These are phyloP conservation scores for Ogataea corticis DNA, from an alignment of 805 yeast genomes.

Conservation along the genomic window DNA sequence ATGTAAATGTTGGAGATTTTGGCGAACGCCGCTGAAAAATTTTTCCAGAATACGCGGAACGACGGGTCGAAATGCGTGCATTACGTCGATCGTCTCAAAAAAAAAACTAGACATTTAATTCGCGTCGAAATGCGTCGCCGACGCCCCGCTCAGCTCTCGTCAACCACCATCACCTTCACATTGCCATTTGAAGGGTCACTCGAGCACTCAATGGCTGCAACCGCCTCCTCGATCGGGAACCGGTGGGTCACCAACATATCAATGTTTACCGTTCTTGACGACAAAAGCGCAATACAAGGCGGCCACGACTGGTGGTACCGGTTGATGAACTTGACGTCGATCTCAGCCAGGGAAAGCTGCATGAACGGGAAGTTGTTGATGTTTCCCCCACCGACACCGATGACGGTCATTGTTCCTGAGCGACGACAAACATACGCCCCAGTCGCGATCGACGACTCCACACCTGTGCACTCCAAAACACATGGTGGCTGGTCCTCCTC, in stretches of 20 bases:
- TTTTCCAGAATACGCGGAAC: constrained; percentile 1
- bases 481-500: constrained; percentile 42
- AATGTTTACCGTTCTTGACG: constrained; percentile 44
- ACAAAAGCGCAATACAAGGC: constrained; percentile 47
- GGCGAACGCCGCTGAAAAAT: constrained; percentile 8
- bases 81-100: constrained; percentile 1
- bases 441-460: constrained; percentile 47
- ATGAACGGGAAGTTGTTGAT: constrained; percentile 52
- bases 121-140: no score
- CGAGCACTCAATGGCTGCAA: constrained; percentile 41
- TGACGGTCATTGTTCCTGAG: constrained; percentile 46
- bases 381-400: constrained; percentile 51
- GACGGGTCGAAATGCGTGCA: not conserved
- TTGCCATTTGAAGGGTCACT: constrained; percentile 45
- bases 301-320: constrained; percentile 62
- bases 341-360: constrained; percentile 53
- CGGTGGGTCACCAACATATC: constrained; percentile 48
- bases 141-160: not conserved
- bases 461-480: constrained; percentile 56
- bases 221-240: constrained; percentile 46
- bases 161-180: constrained; percentile 45
- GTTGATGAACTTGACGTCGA: constrained; percentile 50
- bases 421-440: constrained; percentile 47
- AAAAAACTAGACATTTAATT: not conserved
- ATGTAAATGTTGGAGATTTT: constrained; percentile 3